phyloP scores from a whole-genome alignment of 805 yeast species.

The Candida sphagnicola region DNA sequence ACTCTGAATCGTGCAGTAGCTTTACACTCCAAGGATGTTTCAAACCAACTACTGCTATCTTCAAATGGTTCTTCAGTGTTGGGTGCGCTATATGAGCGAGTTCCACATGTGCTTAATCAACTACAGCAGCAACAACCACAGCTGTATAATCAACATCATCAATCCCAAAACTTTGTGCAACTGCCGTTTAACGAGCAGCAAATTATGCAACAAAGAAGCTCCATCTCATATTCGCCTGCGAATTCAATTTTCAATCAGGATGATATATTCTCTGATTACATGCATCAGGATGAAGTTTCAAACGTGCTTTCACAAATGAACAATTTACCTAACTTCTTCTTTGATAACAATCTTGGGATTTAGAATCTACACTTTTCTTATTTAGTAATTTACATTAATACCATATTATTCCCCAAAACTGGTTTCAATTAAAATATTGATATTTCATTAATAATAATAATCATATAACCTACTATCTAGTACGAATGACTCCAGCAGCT shows the following conservation, averaged over 20 bases:
- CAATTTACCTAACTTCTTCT: slow-evolving; percentile 35
- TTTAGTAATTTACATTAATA: background rate
- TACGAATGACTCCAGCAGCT: slow-evolving; percentile 96
- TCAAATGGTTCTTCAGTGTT: background rate
- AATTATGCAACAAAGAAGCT: slow-evolving; percentile 3
- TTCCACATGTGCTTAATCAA: too few species aligned
- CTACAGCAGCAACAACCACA: background rate
- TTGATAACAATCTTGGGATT: slow-evolving; percentile 28
- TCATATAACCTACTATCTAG: slow-evolving; percentile 60
- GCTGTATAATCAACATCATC: too few species aligned
- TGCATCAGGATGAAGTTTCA: slow-evolving; percentile 17
- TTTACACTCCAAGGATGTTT: too few species aligned
- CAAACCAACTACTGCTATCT: background rate
- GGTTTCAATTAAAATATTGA: too few species aligned
- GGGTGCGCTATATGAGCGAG: too few species aligned
- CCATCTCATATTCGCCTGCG: slow-evolving; percentile 1
- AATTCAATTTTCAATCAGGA: slow-evolving; percentile 1
- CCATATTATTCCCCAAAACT: too few species aligned
- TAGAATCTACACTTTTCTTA: slow-evolving; percentile 6
- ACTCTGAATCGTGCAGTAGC: too few species aligned
- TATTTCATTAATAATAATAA: too few species aligned
- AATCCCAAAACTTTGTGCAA: too few species aligned
- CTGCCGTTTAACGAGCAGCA: background rate
- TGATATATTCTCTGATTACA: slow-evolving; percentile 11
- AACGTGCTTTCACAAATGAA: slow-evolving; percentile 22